phyloP scores from a whole-genome alignment of 768 basidiomycete genomes.

The Termitomyces sp. region DNA sequence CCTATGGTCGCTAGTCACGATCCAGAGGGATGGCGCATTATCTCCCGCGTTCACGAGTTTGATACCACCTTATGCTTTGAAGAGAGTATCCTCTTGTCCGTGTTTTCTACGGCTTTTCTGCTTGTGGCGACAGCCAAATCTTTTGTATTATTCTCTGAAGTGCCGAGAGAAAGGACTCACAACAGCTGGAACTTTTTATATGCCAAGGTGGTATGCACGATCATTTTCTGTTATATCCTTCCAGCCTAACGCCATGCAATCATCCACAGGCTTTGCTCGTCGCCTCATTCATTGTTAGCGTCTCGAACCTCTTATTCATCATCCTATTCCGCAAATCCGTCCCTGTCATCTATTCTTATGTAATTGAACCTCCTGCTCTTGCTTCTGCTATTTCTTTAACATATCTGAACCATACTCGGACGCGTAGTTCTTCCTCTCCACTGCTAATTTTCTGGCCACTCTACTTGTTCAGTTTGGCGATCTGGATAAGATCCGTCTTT shows the following conservation, averaged over 20 bases:
- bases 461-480: slow-evolving; percentile 40
- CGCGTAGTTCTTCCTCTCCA: slow-evolving; percentile 62
- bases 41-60: slow-evolving; percentile 57
- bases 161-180: slow-evolving; percentile 27
- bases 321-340: slow-evolving; percentile 26
- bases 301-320: slow-evolving; percentile 35
- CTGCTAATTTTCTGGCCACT: slow-evolving; percentile 82
- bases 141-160: slow-evolving; percentile 18
- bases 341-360: slow-evolving; percentile 43
- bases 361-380: slow-evolving; percentile 54
- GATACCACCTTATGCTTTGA: slow-evolving; percentile 82
- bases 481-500: slow-evolving; percentile 61
- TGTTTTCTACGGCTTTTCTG: slow-evolving; percentile 41
- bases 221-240: not conserved
- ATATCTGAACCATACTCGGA: slow-evolving; percentile 63
- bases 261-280: slow-evolving; percentile 37
- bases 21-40: slow-evolving; percentile 58
- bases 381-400: slow-evolving; percentile 45
- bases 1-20: slow-evolving; percentile 46
- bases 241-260: not conserved
- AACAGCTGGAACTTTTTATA: slow-evolving; percentile 48
- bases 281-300: slow-evolving; percentile 41
- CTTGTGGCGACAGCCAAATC: slow-evolving; percentile 34
- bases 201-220: slow-evolving; percentile 59
- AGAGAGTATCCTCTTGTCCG: slow-evolving; percentile 59